A percentile compares a stretch with the other conserved stretches of the same genome.
phyloP scores from a whole-genome alignment of 2,329 filamentous ascomycete species.

The Acephala macrosclerotiorum region DNA sequence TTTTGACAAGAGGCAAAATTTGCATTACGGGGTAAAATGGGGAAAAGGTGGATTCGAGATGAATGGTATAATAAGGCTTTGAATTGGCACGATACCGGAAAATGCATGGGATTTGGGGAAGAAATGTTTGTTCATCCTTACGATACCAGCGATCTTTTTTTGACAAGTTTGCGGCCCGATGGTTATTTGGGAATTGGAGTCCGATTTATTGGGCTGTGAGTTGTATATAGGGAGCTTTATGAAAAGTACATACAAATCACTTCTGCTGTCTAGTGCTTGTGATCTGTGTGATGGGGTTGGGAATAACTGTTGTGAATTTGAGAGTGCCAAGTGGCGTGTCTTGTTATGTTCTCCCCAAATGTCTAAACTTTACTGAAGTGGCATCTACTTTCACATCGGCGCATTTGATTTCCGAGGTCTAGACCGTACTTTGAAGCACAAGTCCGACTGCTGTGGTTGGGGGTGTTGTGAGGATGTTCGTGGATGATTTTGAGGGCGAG shows the following conservation, averaged over 20 bases:
- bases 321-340: neutral
- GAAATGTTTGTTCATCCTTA: conserved; percentile 16
- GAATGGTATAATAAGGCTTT: conserved; percentile 9
- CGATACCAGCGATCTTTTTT: conserved; percentile 23
- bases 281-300: neutral
- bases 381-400: no score
- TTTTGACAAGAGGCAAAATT: no score
- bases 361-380: no score
- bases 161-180: neutral
- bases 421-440: no score
- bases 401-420: no score
- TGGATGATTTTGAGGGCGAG: no score
- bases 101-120: conserved; percentile 5
- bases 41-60: conserved; percentile 18
- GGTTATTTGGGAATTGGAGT: neutral
- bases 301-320: neutral
- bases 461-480: no score
- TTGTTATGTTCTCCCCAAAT: no score
- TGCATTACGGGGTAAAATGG: no score
- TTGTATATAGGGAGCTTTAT: neutral
- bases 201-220: neutral
- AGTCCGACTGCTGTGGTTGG: no score
- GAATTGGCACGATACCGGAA: conserved; percentile 28
- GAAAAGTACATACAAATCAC: neutral
- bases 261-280: neutral